Percentiles rank a stretch among this genome's conserved stretches.
phyloP scores from a whole-genome alignment of 805 yeast genomes.

The Wickerhamiella nectarea region DNA sequence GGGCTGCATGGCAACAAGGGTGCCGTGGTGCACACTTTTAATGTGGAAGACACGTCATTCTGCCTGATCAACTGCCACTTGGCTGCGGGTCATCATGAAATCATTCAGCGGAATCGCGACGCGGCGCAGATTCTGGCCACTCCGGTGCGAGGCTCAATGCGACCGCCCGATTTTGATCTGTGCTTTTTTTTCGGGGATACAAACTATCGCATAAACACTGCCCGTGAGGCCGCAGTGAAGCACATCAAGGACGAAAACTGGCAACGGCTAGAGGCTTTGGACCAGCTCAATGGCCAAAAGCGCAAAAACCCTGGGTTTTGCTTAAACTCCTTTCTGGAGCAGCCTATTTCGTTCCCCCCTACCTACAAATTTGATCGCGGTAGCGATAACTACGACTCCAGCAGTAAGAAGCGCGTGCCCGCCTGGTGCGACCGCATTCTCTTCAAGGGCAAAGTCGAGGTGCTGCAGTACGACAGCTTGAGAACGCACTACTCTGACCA shows the following conservation, averaged over 20 bases:
- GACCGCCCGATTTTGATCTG: constrained; percentile 63
- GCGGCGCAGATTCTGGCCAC: constrained; percentile 54
- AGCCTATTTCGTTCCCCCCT: constrained; percentile 68
- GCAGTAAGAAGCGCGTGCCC: constrained; percentile 86
- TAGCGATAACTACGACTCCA: constrained; percentile 65
- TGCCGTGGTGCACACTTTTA: constrained; percentile 57
- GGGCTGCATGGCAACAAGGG: constrained; percentile 74
- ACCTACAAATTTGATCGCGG: constrained; percentile 92
- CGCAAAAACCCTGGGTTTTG: constrained; percentile 45
- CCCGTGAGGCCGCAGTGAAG: constrained; percentile 55
- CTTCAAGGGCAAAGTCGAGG: constrained; percentile 48
- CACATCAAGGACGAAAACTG: constrained; percentile 37
- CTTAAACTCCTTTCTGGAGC: constrained; percentile 71
- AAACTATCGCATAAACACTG: constrained; percentile 65
- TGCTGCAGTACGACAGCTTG: constrained; percentile 44
- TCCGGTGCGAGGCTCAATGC: constrained; percentile 18
- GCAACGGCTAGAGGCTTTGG: constrained; percentile 45
- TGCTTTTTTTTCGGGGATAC: constrained; percentile 90
- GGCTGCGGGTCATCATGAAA: constrained; percentile 81
- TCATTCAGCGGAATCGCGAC: constrained; percentile 75
- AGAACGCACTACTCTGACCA: constrained; percentile 69
- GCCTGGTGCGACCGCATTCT: constrained; percentile 95
- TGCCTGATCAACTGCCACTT: constrained; percentile 78
- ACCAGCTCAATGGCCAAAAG: constrained; percentile 71
- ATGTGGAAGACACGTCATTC: constrained; percentile 50